Conservation (phyloP, 116 monocot species). For the Cymodocea nodosa region DNA sequence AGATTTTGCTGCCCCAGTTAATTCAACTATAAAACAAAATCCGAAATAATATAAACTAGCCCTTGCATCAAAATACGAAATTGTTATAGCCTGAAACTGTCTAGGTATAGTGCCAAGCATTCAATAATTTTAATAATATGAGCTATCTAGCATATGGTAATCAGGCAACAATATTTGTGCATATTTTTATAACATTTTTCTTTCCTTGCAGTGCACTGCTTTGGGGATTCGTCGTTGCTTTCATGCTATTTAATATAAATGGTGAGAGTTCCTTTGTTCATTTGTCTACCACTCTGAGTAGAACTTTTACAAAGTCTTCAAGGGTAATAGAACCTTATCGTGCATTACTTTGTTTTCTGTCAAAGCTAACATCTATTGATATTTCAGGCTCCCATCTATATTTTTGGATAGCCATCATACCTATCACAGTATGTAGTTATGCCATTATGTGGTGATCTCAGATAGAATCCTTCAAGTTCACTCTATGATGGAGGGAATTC, state of each 20-base stretch:
- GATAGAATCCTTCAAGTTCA: background rate
- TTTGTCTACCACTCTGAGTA: background rate
- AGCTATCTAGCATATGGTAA: constrained; percentile 1
- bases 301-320: background rate
- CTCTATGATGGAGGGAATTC: background rate
- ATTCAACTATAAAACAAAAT: no score
- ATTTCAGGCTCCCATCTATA: constrained; percentile 89
- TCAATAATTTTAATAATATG: no score
- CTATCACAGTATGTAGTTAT: constrained; percentile 52
- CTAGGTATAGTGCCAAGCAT: no score
- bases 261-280: constrained; percentile 29
- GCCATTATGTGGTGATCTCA: background rate
- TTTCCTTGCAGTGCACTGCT: constrained; percentile 44
- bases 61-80: no score
- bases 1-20: no score
- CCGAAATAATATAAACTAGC: no score
- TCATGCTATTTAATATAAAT: constrained; percentile 88
- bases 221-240: constrained; percentile 93
- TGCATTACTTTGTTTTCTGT: background rate
- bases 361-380: background rate
- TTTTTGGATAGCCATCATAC: constrained; percentile 93
- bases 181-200: background rate
- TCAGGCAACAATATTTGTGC: background rate
- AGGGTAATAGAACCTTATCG: no score
- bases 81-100: no score